A percentile compares a stretch with the other conserved stretches of the same genome.
Conservation (phyloP, 257 asterid genomes). For the Solanum pimpinellifolium region DNA sequence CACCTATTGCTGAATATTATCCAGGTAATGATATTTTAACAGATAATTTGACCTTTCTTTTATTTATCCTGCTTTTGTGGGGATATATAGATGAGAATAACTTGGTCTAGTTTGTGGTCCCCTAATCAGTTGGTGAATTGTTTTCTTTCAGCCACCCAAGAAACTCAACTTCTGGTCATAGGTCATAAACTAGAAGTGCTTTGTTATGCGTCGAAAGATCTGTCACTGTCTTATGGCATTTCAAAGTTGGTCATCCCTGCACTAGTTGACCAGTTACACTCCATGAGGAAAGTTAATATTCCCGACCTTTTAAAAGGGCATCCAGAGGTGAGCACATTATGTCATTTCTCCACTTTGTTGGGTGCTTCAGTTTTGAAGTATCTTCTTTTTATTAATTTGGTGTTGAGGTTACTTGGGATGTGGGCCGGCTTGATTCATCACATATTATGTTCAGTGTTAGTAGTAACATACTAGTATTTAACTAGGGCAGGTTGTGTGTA, state of each 20-base stretch:
- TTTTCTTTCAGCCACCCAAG: constrained; percentile 49
- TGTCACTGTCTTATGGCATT: constrained; percentile 36
- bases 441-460: not conserved
- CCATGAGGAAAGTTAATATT: constrained; percentile 50
- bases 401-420: not conserved
- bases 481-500: not conserved
- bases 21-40: constrained; percentile 48
- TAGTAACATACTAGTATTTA: not conserved
- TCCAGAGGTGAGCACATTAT: constrained; percentile 42
- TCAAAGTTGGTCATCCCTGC: constrained; percentile 80
- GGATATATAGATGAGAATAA: not conserved
- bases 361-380: not conserved
- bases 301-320: constrained; percentile 43
- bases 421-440: not conserved
- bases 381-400: not conserved
- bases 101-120: not conserved
- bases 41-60: not conserved
- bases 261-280: constrained; percentile 58
- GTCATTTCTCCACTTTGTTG: not conserved
- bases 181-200: constrained; percentile 69
- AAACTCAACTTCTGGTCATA: constrained; percentile 54
- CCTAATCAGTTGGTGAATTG: constrained; percentile 7
- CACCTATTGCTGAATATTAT: constrained; percentile 71
- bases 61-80: not conserved
- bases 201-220: constrained; percentile 63